A percentile compares a stretch with the other conserved stretches of the same genome.
Conservation (phyloP, 2,329 filamentous ascomycete genomes). For the Clathrospora elynae region DNA sequence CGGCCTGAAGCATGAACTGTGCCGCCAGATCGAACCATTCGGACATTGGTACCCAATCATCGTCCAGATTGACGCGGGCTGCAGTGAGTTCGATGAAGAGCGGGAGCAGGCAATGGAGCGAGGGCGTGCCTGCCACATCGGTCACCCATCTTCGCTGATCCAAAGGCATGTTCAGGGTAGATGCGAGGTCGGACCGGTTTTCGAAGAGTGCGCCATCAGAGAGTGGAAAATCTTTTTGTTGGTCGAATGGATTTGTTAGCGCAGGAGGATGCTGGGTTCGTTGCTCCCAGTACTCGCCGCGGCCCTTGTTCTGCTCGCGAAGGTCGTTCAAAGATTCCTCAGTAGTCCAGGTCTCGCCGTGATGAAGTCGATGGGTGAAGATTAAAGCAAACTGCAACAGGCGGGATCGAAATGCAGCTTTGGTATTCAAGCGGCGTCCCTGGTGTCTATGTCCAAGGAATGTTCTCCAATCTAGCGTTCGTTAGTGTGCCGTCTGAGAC, state of each 20-base stretch:
- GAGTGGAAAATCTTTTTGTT: slow-evolving; percentile 35
- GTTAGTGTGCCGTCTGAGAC: not conserved
- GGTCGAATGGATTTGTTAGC: slow-evolving; percentile 31
- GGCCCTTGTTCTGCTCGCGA: slow-evolving; percentile 43
- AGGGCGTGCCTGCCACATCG: slow-evolving; percentile 47
- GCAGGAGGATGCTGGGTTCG: slow-evolving; percentile 29
- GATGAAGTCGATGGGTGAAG: slow-evolving; percentile 51
- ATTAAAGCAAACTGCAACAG: slow-evolving; percentile 55
- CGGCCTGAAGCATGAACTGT: slow-evolving; percentile 57
- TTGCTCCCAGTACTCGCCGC: slow-evolving; percentile 37
- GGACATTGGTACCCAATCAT: slow-evolving; percentile 42
- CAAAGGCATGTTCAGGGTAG: slow-evolving; percentile 32
- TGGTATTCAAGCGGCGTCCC: slow-evolving; percentile 41
- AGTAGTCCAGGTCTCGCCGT: slow-evolving; percentile 47
- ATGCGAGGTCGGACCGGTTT: slow-evolving; percentile 35
- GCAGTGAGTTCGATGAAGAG: slow-evolving; percentile 59
- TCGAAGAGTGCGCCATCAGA: slow-evolving; percentile 33
- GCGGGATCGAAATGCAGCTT: slow-evolving; percentile 55
- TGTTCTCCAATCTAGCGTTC: slow-evolving; percentile 49
- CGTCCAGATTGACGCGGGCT: slow-evolving; percentile 38
- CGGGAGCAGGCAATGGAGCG: slow-evolving; percentile 51
- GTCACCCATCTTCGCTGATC: slow-evolving; percentile 33
- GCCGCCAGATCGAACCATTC: slow-evolving; percentile 55
- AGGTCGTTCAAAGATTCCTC: slow-evolving; percentile 43
- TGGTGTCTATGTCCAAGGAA: slow-evolving; percentile 52